Percentiles rank a stretch among this genome's conserved stretches.
Evolutionary conservation across 2,329 filamentous ascomycete genomes (phyloP).

Genomic region (Byssothecium circinans): DNA sequence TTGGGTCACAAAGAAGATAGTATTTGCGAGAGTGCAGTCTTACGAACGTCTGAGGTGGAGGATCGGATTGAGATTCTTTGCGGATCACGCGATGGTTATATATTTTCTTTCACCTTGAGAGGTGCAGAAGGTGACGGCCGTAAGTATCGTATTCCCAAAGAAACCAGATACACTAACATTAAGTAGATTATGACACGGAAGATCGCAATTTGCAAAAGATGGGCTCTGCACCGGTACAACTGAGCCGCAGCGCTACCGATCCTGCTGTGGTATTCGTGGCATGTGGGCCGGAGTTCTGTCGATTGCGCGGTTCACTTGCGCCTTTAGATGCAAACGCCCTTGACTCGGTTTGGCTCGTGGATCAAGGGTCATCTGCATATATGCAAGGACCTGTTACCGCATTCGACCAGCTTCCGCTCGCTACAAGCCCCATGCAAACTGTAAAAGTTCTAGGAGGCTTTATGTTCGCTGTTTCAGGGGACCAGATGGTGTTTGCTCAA

Average conservation of each 20-base stretch:
- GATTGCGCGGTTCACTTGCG: conserved; percentile 24
- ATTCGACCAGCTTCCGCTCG: conserved; percentile 32
- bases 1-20: conserved; percentile 9
- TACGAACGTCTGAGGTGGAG: conserved; percentile 16
- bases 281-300: conserved; percentile 45
- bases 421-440: conserved; percentile 31
- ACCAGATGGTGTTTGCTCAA: conserved; percentile 52
- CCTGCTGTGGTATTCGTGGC: conserved; percentile 37
- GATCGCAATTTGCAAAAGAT: conserved; percentile 14
- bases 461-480: conserved; percentile 52
- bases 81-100: conserved; percentile 39
- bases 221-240: conserved; percentile 32
- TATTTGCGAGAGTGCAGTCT: conserved; percentile 35
- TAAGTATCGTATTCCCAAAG: conserved; percentile 3
- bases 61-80: conserved; percentile 30
- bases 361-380: conserved; percentile 25
- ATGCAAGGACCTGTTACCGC: conserved; percentile 36
- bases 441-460: conserved; percentile 47
- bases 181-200: background rate
- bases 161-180: background rate
- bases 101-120: conserved; percentile 20
- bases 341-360: conserved; percentile 44
- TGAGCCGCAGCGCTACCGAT: conserved; percentile 27
- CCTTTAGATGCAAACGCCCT: conserved; percentile 20
- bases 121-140: conserved; percentile 1